Evolutionary conservation across 768 basidiomycete species (phyloP).

Genomic region (Pluteus cervinus): DNA sequence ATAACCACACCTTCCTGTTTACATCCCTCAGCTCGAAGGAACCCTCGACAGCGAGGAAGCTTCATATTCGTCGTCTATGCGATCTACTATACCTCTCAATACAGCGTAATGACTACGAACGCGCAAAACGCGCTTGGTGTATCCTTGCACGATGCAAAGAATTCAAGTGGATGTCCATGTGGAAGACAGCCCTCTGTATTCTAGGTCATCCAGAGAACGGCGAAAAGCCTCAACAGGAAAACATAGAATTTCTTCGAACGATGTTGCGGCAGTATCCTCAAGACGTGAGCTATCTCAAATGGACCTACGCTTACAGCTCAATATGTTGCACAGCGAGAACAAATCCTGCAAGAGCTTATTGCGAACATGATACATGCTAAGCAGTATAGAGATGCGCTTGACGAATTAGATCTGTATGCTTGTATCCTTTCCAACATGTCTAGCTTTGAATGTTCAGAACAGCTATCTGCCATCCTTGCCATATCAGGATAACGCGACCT

Average conservation of each 20-base stretch:
- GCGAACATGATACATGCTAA: constrained; percentile 56
- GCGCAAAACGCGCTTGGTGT: constrained; percentile 67
- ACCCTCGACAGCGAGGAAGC: constrained; percentile 51
- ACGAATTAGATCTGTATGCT: constrained; percentile 80
- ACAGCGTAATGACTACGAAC: constrained; percentile 55
- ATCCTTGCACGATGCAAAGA: constrained; percentile 76
- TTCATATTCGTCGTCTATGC: constrained; percentile 68
- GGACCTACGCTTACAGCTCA: background rate
- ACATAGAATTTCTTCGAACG: constrained; percentile 54
- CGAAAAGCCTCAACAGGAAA: constrained; percentile 23
- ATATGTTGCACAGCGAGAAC: constrained; percentile 49
- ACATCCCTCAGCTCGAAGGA: constrained; percentile 43
- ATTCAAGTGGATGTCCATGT: constrained; percentile 66
- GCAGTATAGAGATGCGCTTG: constrained; percentile 64
- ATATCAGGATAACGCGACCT: constrained; percentile 71
- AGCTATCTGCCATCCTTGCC: constrained; percentile 88
- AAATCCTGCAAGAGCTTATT: constrained; percentile 69
- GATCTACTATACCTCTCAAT: constrained; percentile 71
- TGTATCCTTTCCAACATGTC: constrained; percentile 1
- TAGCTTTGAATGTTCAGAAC: constrained; percentile 8
- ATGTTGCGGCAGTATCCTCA: constrained; percentile 69
- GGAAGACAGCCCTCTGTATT: constrained; percentile 61
- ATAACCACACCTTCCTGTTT: constrained; percentile 53
- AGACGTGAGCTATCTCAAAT: constrained; percentile 39
- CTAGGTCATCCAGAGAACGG: constrained; percentile 30